Base-by-base conservation (phyloP, 2,329 filamentous ascomycete genomes). In the Beauveria medogensis region DNA sequence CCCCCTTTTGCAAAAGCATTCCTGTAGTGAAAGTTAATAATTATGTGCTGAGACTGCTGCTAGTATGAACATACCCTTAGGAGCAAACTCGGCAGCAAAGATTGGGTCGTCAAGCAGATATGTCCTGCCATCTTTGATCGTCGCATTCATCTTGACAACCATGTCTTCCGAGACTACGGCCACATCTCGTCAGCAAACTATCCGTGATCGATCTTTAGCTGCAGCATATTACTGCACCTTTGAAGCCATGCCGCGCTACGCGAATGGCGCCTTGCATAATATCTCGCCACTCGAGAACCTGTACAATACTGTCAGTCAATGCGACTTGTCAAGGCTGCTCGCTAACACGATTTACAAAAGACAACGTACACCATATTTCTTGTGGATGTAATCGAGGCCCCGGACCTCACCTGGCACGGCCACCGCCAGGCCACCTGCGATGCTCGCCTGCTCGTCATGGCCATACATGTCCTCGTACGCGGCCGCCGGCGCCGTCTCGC, bases 11-110 rank as follows among this genome's bases (percentile, higher is more conserved):
- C 0, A 96, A 67, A 3, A 90, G 77, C 0, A 81, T 87, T 3
- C 92, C 77, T 78, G 41, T 5, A 59, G 6, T 59, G 34, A 12
- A 57, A 3, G 10, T 46, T 34, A 26, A 14, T 6, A 9, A 18
- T 3, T 50, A 12, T 41, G 18, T 1, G n/a, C 20, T 16, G 7
- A n/a, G 1, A 5, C 3, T n/a, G 41, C 34, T 47, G 41, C 3
- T 16, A n/a, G 12, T 18, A 18, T 10, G 9, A 10, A 54, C 64
- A 20, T 61, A 77, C 79, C 93, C 63, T 92, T 86, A 0, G 91
- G 91, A 2, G 91, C 92, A 75, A 97, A 97, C 70, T 97, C 93
- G 53, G 89, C 72, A 0, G 92, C 91, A 88, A 91, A 97, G 3
- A 85, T 83, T 0, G 88, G 86, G 61, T 97, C 85, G 3, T 89